Evolutionary conservation across 768 basidiomycete genomes (phyloP), one percentile per base, ranked within the genome.

Genomic region (Flagelloscypha sp.): DNA sequence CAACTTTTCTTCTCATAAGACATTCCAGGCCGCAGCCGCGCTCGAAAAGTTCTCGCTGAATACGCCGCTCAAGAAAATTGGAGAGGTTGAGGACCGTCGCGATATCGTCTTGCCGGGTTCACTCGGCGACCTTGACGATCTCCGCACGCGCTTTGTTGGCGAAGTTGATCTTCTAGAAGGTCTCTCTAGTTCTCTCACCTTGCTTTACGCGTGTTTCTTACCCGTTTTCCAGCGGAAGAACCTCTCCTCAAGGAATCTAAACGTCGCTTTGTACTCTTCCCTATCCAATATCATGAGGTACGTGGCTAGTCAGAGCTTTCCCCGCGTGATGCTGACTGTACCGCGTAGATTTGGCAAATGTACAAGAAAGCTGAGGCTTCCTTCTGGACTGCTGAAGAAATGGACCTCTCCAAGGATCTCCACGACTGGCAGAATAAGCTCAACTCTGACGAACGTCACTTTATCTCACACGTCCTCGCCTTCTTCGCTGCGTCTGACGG

Each of bases 401-500:
- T 80, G 59, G 77, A 84, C 48, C 70, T 84, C 10, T 78, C 75
- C 13, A 76, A 80, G 43, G 82, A 84, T 45, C 45, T 70, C 15
- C 66, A 70, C 43, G 78, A 84, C 56, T 84, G 82, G 82, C 70
- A 74, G 39, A 66, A 65, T 43, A 72, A 72, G 38, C 61, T 84
- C 35, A 84, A 71, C 40, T 66, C 72, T 49, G 73, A 78, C 41
- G 81, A 84, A 48, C 71, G 75, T 22, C 72, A 81, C 49, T 84
- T 84, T 38, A 58, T 84, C 40, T 78, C 76, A 1, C 80, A 81
- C 39, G 78, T 84, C 30, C 71, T 85, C 22, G 84, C 83, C 1
- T 85, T 85, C 52, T 85, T 85, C 48, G 82, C 84, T 23, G 82
- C 82, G 9, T 79, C 79, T 0, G 82, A 84, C 39, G 82, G 82